Percentiles rank a stretch among this genome's conserved stretches.
Conservation (phyloP, 805 yeast genomes). For the Sporopachydermia quercuum region DNA sequence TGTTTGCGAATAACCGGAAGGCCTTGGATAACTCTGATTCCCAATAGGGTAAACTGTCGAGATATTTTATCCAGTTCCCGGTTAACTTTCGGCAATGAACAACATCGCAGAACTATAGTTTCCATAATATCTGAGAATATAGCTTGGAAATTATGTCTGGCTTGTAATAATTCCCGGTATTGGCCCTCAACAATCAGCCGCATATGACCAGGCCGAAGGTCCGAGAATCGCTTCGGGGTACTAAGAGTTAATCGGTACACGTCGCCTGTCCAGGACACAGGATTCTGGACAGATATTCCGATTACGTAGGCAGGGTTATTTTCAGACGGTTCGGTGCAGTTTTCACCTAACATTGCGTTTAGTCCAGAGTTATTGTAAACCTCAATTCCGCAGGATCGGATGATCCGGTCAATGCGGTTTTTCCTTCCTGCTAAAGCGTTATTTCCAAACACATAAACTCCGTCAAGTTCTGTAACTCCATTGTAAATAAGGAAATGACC, state of each 20-base stretch:
- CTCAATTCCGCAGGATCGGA: slow-evolving; percentile 2
- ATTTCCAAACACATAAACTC: slow-evolving; percentile 71
- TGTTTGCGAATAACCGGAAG: slow-evolving; percentile 34
- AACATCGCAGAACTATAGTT: slow-evolving; percentile 42
- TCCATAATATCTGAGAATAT: slow-evolving; percentile 40
- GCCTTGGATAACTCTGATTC: slow-evolving; percentile 48
- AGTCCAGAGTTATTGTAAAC: slow-evolving; percentile 1
- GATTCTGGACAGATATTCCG: slow-evolving; percentile 65
- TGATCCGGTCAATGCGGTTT: slow-evolving; percentile 11
- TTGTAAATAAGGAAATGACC: slow-evolving; percentile 70
- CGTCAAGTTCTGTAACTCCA: slow-evolving; percentile 54
- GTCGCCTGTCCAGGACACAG: slow-evolving; percentile 83
- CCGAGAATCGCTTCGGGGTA: slow-evolving; percentile 21
- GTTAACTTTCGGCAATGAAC: slow-evolving; percentile 62
- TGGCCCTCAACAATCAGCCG: slow-evolving; percentile 62
- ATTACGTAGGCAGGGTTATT: slow-evolving; percentile 47
- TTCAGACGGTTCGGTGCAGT: slow-evolving; percentile 9
- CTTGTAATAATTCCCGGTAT: slow-evolving; percentile 35
- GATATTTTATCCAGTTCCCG: slow-evolving; percentile 54
- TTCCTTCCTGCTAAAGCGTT: slow-evolving; percentile 31
- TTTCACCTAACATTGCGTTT: too few species aligned
- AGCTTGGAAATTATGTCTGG: slow-evolving; percentile 41
- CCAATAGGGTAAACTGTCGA: slow-evolving; percentile 50
- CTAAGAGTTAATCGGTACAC: slow-evolving; percentile 34
- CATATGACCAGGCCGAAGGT: slow-evolving; percentile 53